These are phyloP conservation scores for Mimosa bimucronata DNA, from an alignment of 306 rosid genomes.

Conservation along the genomic window DNA sequence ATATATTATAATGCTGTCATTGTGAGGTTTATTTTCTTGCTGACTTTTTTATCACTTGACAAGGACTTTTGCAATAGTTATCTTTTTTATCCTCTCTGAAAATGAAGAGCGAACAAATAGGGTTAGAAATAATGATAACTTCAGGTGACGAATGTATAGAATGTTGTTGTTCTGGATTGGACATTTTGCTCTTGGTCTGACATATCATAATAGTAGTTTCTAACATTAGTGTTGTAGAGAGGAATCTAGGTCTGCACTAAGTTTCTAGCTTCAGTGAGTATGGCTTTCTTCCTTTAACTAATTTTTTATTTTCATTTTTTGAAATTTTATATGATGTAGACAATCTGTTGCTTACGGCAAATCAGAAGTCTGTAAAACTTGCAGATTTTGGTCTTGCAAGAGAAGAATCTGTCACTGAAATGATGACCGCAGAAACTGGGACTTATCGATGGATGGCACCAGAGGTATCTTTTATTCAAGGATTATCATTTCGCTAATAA, in stretches of 20 bases:
- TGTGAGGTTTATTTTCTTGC: background rate
- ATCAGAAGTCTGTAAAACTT: slow-evolving; percentile 77
- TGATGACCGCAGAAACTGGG: slow-evolving; percentile 96
- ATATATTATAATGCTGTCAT: background rate
- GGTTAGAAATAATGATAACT: background rate
- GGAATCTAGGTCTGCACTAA: slow-evolving; percentile 42
- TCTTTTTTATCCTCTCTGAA: background rate
- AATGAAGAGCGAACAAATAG: background rate
- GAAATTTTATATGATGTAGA: slow-evolving; percentile 49
- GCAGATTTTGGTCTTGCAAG: slow-evolving; percentile 92
- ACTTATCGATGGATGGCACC: slow-evolving; percentile 97
- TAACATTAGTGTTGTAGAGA: slow-evolving; percentile 8
- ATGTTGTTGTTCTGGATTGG: slow-evolving; percentile 31
- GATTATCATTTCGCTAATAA: background rate
- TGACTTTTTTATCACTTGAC: background rate
- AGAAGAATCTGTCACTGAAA: slow-evolving; percentile 87
- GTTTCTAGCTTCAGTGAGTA: background rate
- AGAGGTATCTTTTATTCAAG: slow-evolving; percentile 58
- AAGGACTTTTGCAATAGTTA: background rate
- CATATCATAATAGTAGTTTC: slow-evolving; percentile 24
- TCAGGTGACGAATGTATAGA: background rate
- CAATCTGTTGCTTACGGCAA: slow-evolving; percentile 80
- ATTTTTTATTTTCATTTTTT: background rate
- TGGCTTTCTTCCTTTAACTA: background rate
- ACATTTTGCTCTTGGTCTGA: slow-evolving; percentile 59